Conservation (phyloP, 148 eudicot species). For the Dianthus caryophyllus region DNA sequence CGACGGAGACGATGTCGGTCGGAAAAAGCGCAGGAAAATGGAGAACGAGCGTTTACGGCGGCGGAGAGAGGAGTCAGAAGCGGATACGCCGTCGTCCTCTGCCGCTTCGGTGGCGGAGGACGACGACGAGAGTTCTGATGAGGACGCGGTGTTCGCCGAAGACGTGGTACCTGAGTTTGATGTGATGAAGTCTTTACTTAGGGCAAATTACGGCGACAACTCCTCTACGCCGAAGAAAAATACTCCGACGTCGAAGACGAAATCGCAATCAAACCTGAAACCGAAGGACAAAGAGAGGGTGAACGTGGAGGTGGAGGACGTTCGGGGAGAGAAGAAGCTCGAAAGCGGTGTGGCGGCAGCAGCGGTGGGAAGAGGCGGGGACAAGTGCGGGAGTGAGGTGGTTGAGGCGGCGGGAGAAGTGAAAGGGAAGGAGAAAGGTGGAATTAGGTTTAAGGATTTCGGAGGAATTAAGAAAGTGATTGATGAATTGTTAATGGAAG, state of each 20-base stretch:
- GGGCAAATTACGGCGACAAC: constrained; percentile 19
- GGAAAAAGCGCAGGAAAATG: constrained; percentile 5
- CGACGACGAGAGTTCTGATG: constrained; percentile 22
- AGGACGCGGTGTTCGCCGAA: constrained; percentile 17
- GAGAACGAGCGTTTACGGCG: constrained; percentile 17
- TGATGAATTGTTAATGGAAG: constrained; percentile 61
- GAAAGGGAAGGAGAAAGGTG: constrained; percentile 29
- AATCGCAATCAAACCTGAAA: constrained; percentile 30
- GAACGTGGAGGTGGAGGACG: constrained; percentile 20
- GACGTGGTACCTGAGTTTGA: constrained; percentile 47
- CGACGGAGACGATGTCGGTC: constrained; percentile 16
- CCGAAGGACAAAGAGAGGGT: constrained; percentile 19
- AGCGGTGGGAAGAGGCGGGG: constrained; percentile 11
- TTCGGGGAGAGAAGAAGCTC: neutral
- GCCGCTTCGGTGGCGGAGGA: neutral
- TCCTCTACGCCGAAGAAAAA: neutral
- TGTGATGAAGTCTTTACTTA: constrained; percentile 56
- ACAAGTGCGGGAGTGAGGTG: neutral
- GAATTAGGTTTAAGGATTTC: constrained; percentile 61
- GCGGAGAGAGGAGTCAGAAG: constrained; percentile 4
- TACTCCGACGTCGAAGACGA: too few relatives aligned
- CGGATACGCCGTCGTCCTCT: neutral
- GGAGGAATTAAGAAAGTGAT: constrained; percentile 60
- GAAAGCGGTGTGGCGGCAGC: constrained; percentile 7
- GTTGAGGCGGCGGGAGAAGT: constrained; percentile 7